A percentile compares a stretch with the other conserved stretches of the same genome.
phyloP scores from a whole-genome alignment of 1,284 basidiomycete genomes.

The Tilletia caries region DNA sequence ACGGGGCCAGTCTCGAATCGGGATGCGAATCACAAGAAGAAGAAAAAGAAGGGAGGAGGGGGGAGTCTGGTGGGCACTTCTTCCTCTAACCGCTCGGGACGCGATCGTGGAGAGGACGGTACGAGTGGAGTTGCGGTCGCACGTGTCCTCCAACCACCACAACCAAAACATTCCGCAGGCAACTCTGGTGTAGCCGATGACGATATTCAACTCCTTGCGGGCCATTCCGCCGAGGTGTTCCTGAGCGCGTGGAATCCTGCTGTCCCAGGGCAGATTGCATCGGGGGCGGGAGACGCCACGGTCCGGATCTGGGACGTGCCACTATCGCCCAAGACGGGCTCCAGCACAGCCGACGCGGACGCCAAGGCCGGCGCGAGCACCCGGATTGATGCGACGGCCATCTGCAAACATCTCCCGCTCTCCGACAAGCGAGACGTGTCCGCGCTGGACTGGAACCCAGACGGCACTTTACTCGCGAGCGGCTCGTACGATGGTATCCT shows the following conservation, averaged over 20 bases:
- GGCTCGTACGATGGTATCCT: constrained; percentile 53
- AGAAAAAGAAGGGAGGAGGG: constrained; percentile 33
- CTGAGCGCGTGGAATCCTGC: constrained; percentile 52
- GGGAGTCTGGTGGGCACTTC: background rate
- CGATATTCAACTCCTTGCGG: constrained; percentile 35
- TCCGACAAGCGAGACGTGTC: constrained; percentile 51
- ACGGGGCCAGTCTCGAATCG: background rate
- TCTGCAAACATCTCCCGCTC: constrained; percentile 52
- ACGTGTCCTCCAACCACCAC: background rate
- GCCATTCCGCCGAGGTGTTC: constrained; percentile 50
- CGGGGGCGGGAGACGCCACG: constrained; percentile 51
- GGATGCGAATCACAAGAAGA: constrained; percentile 18
- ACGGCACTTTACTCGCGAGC: constrained; percentile 50
- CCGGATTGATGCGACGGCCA: constrained; percentile 19
- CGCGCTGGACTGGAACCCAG: constrained; percentile 52
- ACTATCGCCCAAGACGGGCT: background rate
- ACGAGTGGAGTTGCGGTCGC: background rate
- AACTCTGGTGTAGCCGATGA: constrained; percentile 19
- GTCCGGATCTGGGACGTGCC: constrained; percentile 53
- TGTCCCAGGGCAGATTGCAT: constrained; percentile 50
- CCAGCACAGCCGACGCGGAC: background rate
- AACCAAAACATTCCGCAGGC: background rate
- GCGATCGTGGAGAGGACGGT: constrained; percentile 3
- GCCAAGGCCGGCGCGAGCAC: constrained; percentile 5
- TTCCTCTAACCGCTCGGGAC: background rate